Percentiles rank a stretch among this genome's conserved stretches.
Evolutionary conservation across 1,284 basidiomycete species (phyloP).

Genomic region (Ceratobasidium papillatum): DNA sequence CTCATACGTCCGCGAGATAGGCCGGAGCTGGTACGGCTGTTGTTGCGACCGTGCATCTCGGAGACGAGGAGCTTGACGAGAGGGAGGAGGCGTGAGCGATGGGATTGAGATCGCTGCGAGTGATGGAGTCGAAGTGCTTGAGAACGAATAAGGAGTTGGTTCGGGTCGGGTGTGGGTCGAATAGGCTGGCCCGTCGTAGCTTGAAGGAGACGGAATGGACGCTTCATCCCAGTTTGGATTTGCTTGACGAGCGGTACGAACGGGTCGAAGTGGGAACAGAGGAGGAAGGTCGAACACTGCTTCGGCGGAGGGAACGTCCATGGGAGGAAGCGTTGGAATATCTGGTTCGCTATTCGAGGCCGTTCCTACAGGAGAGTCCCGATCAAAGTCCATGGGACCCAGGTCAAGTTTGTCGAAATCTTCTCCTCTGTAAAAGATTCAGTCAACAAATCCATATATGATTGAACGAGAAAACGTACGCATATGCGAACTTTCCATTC

Average conservation of each 20-base stretch:
- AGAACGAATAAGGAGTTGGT: not conserved
- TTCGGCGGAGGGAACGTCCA: not conserved
- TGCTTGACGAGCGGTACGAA: not conserved
- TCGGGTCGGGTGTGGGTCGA: not conserved
- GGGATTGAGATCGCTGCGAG: not conserved
- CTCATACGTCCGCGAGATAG: not conserved
- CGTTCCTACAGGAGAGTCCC: not conserved
- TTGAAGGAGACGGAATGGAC: not conserved
- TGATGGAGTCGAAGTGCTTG: not conserved
- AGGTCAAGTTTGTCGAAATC: not conserved
- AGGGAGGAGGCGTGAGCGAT: not conserved
- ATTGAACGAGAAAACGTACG: constrained; percentile 6
- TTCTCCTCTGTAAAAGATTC: constrained; percentile 22
- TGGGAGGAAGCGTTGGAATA: not conserved
- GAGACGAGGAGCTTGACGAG: constrained; percentile 7
- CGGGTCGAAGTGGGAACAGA: constrained; percentile 6
- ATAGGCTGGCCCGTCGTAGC: not conserved
- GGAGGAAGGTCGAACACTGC: constrained; percentile 15
- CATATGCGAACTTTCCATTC: constrained; percentile 19
- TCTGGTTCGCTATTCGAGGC: not conserved
- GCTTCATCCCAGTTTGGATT: not conserved
- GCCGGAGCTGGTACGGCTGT: constrained; percentile 1
- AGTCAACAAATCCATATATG: not conserved
- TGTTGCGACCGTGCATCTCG: constrained; percentile 23
- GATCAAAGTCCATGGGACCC: constrained; percentile 6